A percentile compares a stretch with the other conserved stretches of the same genome.
Evolutionary conservation across 352 stramenopile genomes (phyloP).

Genomic region (Phytophthora meadii): DNA sequence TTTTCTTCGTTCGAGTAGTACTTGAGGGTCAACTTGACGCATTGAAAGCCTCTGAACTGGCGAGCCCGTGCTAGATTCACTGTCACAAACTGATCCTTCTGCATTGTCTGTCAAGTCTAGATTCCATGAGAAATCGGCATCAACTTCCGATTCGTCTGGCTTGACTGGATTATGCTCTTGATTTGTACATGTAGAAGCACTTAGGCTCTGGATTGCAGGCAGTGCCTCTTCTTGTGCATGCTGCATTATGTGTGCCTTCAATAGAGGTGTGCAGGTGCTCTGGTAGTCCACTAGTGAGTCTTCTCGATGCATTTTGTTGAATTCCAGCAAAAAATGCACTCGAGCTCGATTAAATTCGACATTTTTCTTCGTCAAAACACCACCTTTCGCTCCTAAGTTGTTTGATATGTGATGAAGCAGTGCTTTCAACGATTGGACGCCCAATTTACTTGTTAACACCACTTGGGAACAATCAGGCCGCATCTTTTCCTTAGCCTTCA

Average conservation of each 20-base stretch:
- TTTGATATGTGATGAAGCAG: constrained; percentile 65
- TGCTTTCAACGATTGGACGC: constrained; percentile 51
- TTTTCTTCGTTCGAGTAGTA: constrained; percentile 5
- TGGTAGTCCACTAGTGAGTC: constrained; percentile 67
- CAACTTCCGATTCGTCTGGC: constrained; percentile 14
- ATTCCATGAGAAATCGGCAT: constrained; percentile 32
- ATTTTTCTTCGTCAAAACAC: constrained; percentile 40
- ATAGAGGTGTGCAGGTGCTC: constrained; percentile 31
- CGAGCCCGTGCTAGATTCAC: constrained; percentile 22
- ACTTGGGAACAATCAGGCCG: not conserved
- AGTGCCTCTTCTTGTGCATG: not conserved
- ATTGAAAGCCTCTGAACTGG: constrained; percentile 8
- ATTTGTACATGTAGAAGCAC: not conserved
- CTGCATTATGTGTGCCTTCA: constrained; percentile 5
- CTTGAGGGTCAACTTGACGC: constrained; percentile 15
- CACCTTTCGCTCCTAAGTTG: constrained; percentile 40
- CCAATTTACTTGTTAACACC: constrained; percentile 35
- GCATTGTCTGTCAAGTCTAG: constrained; percentile 12
- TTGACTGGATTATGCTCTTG: constrained; percentile 26
- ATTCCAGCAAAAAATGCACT: constrained; percentile 59
- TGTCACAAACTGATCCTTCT: constrained; percentile 19
- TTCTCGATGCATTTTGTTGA: constrained; percentile 64
- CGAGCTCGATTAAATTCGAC: constrained; percentile 51
- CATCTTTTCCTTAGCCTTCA: constrained; percentile 38
- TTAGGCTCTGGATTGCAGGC: not conserved